A percentile compares a stretch with the other conserved stretches of the same genome.
Conservation (phyloP, 768 basidiomycete genomes). For the Lentinula sp. region DNA sequence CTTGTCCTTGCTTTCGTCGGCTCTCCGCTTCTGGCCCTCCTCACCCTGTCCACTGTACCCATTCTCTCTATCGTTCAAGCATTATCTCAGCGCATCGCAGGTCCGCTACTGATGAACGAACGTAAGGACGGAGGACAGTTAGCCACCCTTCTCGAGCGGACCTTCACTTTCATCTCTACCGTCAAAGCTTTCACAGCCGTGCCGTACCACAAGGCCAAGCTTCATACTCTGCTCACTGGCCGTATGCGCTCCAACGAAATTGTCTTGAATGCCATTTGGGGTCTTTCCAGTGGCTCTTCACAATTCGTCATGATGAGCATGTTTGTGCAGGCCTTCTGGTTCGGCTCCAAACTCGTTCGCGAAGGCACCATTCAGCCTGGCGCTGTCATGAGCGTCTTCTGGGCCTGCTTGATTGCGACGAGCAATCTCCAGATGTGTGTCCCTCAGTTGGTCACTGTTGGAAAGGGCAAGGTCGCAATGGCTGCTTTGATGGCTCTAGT, state of each 20-base stretch:
- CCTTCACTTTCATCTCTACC: conserved; percentile 70
- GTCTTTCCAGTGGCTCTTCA: conserved; percentile 53
- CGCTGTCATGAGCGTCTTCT: conserved; percentile 94
- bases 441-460: conserved; percentile 69
- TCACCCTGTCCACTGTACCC: conserved; percentile 89
- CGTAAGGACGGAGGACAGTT: conserved; percentile 62
- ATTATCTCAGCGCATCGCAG: conserved; percentile 63
- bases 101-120: conserved; percentile 63
- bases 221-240: conserved; percentile 38
- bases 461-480: conserved; percentile 82
- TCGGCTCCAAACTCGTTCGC: conserved; percentile 84
- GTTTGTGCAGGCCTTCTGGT: conserved; percentile 98
- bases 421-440: conserved; percentile 84
- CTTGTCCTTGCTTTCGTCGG: conserved; percentile 77
- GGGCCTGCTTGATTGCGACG: conserved; percentile 91
- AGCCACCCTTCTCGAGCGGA: conserved; percentile 75
- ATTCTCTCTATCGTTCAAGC: conserved; percentile 71
- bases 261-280: conserved; percentile 69
- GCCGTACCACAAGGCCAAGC: conserved; percentile 33
- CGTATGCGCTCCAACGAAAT: conserved; percentile 40
- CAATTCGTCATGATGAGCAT: conserved; percentile 86
- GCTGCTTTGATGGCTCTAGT: conserved; percentile 59
- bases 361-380: conserved; percentile 63
- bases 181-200: conserved; percentile 82
- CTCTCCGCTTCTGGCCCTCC: conserved; percentile 80